phyloP scores from a whole-genome alignment of 139 green algal genomes.

The Coelastrella sp. region DNA sequence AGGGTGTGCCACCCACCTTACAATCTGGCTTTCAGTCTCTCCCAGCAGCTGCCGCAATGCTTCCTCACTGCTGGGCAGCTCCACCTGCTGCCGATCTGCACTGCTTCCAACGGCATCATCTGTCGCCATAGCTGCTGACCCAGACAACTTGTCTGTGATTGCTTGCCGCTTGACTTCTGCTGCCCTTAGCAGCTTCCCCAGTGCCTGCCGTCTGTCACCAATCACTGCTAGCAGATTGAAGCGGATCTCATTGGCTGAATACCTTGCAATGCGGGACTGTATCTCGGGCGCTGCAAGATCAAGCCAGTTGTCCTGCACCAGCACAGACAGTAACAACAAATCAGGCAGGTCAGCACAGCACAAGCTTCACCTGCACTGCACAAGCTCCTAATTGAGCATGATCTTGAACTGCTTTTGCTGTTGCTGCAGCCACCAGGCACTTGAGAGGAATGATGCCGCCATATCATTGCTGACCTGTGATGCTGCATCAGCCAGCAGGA shows the following conservation, averaged over 20 bases:
- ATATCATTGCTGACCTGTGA: slow-evolving; percentile 21
- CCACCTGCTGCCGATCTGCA: slow-evolving; percentile 38
- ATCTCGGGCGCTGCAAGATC: slow-evolving; percentile 73
- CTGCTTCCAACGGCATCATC: slow-evolving; percentile 20
- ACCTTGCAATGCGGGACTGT: slow-evolving; percentile 86
- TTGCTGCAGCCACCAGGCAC: background rate
- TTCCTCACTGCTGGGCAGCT: slow-evolving; percentile 39
- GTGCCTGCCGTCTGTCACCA: slow-evolving; percentile 60
- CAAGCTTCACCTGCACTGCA: background rate
- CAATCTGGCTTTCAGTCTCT: slow-evolving; percentile 34
- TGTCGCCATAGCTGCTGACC: slow-evolving; percentile 29
- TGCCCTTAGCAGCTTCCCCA: slow-evolving; percentile 49
- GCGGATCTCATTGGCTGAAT: slow-evolving; percentile 90
- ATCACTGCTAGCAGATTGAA: slow-evolving; percentile 99
- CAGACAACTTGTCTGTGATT: background rate
- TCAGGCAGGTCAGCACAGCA: background rate
- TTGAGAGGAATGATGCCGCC: no score
- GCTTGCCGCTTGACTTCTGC: slow-evolving; percentile 14
- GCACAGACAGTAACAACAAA: background rate
- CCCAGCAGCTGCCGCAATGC: slow-evolving; percentile 44
- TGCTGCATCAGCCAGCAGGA: slow-evolving; percentile 67
- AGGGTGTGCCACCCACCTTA: slow-evolving; percentile 2
- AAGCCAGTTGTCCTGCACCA: slow-evolving; percentile 83
- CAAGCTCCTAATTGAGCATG: background rate
- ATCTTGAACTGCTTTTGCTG: no score